Conservation (phyloP, 805 yeast genomes). For the Naumovozyma castellii region DNA sequence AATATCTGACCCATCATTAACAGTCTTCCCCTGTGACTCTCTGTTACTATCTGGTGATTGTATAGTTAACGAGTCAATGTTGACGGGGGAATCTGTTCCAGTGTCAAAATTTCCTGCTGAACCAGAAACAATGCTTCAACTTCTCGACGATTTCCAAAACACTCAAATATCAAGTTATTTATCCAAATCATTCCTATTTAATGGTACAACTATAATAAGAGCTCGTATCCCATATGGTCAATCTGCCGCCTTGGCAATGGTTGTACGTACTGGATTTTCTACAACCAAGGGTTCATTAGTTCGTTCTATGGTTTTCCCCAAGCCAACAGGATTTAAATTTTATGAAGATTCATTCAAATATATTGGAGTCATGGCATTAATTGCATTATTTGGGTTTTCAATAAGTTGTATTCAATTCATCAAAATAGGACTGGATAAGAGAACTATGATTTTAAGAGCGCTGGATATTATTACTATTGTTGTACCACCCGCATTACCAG, state of each 20-base stretch:
- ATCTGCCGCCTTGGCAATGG: slow-evolving; percentile 69
- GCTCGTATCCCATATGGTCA: slow-evolving; percentile 53
- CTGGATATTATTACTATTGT: slow-evolving; percentile 91
- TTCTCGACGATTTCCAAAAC: slow-evolving; percentile 47
- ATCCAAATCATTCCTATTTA: slow-evolving; percentile 68
- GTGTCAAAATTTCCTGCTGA: slow-evolving; percentile 70
- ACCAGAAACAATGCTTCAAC: slow-evolving; percentile 46
- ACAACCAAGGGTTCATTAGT: slow-evolving; percentile 93
- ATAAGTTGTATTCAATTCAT: slow-evolving; percentile 78
- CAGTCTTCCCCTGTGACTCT: slow-evolving; percentile 80
- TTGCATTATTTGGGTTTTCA: slow-evolving; percentile 78
- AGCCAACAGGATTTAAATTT: slow-evolving; percentile 86
- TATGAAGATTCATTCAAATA: slow-evolving; percentile 92
- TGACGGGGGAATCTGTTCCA: slow-evolving; percentile 97
- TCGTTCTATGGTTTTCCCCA: slow-evolving; percentile 94
- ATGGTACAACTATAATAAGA: slow-evolving; percentile 83
- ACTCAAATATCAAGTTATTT: slow-evolving; percentile 53
- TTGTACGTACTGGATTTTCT: slow-evolving; percentile 80
- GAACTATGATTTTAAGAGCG: slow-evolving; percentile 74
- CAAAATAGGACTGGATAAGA: slow-evolving; percentile 58
- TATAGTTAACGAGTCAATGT: slow-evolving; percentile 94
- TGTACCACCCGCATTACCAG: slow-evolving; percentile 98
- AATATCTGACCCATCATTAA: slow-evolving; percentile 73
- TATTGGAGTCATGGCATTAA: slow-evolving; percentile 84
- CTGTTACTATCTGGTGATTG: slow-evolving; percentile 83